Conservation (phyloP, 192 early-diverging fungal genomes). For the Chytriomyces sp. region DNA sequence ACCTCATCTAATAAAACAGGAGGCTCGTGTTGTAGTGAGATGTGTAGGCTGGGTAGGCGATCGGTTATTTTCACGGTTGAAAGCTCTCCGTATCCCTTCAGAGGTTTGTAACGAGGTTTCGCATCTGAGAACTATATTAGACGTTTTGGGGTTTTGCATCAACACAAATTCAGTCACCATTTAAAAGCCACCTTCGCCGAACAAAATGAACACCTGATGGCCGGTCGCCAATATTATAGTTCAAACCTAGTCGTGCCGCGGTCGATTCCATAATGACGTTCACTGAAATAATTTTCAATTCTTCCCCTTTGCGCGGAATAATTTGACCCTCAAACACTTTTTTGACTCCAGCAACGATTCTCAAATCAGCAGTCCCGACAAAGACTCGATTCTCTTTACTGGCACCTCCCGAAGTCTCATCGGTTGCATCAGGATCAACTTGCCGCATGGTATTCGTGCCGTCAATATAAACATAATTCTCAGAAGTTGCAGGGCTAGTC, state of each 20-base stretch:
- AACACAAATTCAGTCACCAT: background rate
- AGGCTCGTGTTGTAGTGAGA: constrained; percentile 55
- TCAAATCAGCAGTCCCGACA: constrained; percentile 50
- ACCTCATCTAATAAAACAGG: constrained; percentile 75
- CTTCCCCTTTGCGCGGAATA: constrained; percentile 58
- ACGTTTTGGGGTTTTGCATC: background rate
- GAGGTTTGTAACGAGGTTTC: constrained; percentile 39
- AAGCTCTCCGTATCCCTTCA: constrained; percentile 66
- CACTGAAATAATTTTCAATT: constrained; percentile 60
- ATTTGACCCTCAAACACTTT: constrained; percentile 66
- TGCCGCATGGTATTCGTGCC: background rate
- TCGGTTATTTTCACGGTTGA: constrained; percentile 56
- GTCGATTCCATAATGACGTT: constrained; percentile 28
- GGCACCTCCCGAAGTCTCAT: background rate
- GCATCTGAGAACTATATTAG: background rate
- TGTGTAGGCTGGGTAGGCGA: constrained; percentile 65
- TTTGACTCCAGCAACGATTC: constrained; percentile 54
- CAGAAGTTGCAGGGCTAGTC: background rate
- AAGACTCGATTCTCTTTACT: constrained; percentile 38
- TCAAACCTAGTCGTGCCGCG: constrained; percentile 20
- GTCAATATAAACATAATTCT: constrained; percentile 32
- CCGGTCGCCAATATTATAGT: constrained; percentile 47
- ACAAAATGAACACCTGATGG: constrained; percentile 27
- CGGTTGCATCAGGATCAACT: constrained; percentile 9
- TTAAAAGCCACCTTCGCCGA: constrained; percentile 43